phyloP scores from a whole-genome alignment of 2,329 filamentous ascomycete species.

The Xylariaceae sp. region DNA sequence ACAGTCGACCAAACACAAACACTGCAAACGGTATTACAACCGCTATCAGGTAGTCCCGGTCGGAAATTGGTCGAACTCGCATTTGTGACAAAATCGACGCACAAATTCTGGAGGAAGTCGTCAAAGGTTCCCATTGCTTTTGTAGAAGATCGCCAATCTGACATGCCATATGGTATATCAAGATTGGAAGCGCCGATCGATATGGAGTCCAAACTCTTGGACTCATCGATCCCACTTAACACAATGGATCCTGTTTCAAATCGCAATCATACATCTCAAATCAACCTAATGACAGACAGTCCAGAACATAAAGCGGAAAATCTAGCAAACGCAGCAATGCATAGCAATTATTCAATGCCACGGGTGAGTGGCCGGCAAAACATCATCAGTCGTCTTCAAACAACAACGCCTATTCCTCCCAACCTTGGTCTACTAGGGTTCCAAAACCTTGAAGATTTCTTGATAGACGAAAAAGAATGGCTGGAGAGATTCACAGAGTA shows the following conservation, averaged over 20 bases:
- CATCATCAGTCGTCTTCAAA: background rate
- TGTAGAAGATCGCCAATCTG: background rate
- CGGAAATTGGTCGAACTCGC: background rate
- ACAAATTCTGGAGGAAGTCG: constrained; percentile 3
- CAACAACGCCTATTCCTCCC: no score
- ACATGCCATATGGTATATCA: background rate
- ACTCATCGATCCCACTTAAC: no score
- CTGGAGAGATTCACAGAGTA: background rate
- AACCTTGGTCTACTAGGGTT: background rate
- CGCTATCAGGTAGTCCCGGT: background rate
- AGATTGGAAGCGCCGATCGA: background rate
- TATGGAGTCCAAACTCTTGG: no score
- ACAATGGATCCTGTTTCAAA: no score
- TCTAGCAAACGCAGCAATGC: no score
- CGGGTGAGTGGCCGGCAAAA: background rate
- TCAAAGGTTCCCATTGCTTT: background rate
- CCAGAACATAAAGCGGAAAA: no score
- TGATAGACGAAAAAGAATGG: background rate
- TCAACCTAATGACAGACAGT: no score
- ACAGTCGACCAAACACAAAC: background rate
- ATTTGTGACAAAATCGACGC: background rate
- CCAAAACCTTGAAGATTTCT: constrained; percentile 1
- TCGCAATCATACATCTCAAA: no score
- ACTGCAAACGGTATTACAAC: background rate
- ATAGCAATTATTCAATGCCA: background rate